Conservation (phyloP, 306 rosid species). For the Cucumis cinereus region DNA sequence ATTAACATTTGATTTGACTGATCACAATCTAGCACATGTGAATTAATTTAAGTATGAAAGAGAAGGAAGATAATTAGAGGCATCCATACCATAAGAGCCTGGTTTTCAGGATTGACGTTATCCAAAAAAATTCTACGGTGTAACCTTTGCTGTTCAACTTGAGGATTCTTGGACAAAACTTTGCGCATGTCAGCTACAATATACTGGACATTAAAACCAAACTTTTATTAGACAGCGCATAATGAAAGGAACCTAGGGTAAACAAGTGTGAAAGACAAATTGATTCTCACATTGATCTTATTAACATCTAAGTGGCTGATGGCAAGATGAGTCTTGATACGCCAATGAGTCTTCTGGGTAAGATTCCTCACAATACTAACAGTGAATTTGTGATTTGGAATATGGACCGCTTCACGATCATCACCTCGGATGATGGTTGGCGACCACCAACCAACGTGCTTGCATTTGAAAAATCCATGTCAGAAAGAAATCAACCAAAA, state of each 20-base stretch:
- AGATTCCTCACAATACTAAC: slow-evolving; percentile 93
- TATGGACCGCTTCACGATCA: slow-evolving; percentile 98
- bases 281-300: slow-evolving; percentile 75
- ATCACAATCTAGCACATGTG: not conserved
- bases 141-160: slow-evolving; percentile 96
- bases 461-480: slow-evolving; percentile 10
- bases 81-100: slow-evolving; percentile 63
- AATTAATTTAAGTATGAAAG: not conserved
- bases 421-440: slow-evolving; percentile 96
- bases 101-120: slow-evolving; percentile 61
- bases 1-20: not conserved
- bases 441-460: slow-evolving; percentile 99
- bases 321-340: slow-evolving; percentile 79
- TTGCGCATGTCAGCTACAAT: slow-evolving; percentile 98
- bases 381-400: slow-evolving; percentile 95
- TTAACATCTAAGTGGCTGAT: slow-evolving; percentile 90
- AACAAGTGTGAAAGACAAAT: not conserved
- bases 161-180: slow-evolving; percentile 91
- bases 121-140: slow-evolving; percentile 95
- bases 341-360: slow-evolving; percentile 97
- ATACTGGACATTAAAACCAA: slow-evolving; percentile 34
- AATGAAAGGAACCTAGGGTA: not conserved
- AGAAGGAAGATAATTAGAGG: slow-evolving; percentile 4
- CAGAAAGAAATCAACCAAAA: slow-evolving; percentile 6
- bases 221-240: slow-evolving; percentile 6